Conservation (phyloP, 805 yeast genomes). For the Barnettozyma vustinii region DNA sequence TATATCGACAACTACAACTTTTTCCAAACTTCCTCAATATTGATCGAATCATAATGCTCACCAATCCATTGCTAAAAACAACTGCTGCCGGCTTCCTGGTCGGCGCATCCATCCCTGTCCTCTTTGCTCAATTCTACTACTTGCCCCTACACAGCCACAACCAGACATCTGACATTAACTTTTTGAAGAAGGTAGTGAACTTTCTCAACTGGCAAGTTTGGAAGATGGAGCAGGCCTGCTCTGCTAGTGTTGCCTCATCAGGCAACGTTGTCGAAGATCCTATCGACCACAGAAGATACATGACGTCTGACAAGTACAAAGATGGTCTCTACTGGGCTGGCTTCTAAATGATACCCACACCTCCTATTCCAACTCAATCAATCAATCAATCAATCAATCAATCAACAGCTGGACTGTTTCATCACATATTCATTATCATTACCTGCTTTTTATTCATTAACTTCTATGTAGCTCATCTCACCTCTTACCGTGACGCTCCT, state of each 20-base stretch:
- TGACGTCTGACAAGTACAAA: slow-evolving; percentile 17
- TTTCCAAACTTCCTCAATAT: too few relatives aligned
- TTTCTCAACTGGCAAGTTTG: slow-evolving; percentile 19
- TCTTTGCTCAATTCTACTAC: slow-evolving; percentile 18
- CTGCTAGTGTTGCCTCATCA: slow-evolving; percentile 1
- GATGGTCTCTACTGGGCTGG: slow-evolving; percentile 30
- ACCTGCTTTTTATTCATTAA: background rate
- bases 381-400: background rate
- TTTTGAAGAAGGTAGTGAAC: slow-evolving; percentile 20
- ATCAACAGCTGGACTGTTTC: slow-evolving; percentile 1
- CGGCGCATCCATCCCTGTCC: slow-evolving; percentile 21
- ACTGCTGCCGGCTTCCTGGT: slow-evolving; percentile 22
- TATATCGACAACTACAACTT: too few relatives aligned
- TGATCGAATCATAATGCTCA: background rate
- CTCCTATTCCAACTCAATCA: too few relatives aligned
- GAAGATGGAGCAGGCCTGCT: slow-evolving; percentile 9
- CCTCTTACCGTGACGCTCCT: slow-evolving; percentile 19
- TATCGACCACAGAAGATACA: slow-evolving; percentile 7
- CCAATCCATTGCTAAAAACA: slow-evolving; percentile 14
- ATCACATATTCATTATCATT: background rate
- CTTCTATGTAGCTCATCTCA: background rate
- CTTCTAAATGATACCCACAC: slow-evolving; percentile 11
- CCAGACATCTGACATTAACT: slow-evolving; percentile 18
- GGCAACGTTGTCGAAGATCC: slow-evolving; percentile 7
- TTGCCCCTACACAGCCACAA: slow-evolving; percentile 16